phyloP scores from a whole-genome alignment of 1,139 yeast genomes.

The Debaryomyces nepalensis region DNA sequence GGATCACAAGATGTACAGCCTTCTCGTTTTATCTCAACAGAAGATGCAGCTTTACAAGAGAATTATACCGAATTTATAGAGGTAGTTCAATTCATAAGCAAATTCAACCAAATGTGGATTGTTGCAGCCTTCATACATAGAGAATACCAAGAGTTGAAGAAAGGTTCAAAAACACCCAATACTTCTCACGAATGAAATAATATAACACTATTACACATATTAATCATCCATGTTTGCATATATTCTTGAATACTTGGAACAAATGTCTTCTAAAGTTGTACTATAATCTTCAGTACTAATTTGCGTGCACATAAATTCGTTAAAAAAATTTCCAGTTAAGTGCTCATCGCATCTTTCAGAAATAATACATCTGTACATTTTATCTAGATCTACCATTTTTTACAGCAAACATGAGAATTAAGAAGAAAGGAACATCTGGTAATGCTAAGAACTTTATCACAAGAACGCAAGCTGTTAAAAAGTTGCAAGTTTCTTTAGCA shows the following conservation, averaged over 20 bases:
- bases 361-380: background rate
- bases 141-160: constrained; percentile 16
- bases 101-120: constrained; percentile 33
- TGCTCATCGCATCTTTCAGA: constrained; percentile 13
- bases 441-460: constrained; percentile 93
- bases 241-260: too few relatives aligned
- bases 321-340: constrained; percentile 11
- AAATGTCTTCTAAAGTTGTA: too few relatives aligned
- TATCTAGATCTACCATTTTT: background rate
- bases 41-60: too few relatives aligned
- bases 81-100: constrained; percentile 17
- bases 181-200: too few relatives aligned
- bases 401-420: constrained; percentile 38
- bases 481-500: constrained; percentile 92
- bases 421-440: constrained; percentile 85
- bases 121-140: constrained; percentile 25
- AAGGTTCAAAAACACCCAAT: background rate
- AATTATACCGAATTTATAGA: constrained; percentile 16
- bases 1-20: too few relatives aligned
- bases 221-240: too few relatives aligned
- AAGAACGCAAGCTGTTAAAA: constrained; percentile 93
- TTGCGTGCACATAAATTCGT: constrained; percentile 10
- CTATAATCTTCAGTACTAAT: too few relatives aligned
- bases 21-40: too few relatives aligned
- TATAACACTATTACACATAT: too few relatives aligned